Percentiles rank a stretch among this genome's conserved stretches.
Conservation (phyloP, 345 rosid genomes). For the Eucalyptus virginea region DNA sequence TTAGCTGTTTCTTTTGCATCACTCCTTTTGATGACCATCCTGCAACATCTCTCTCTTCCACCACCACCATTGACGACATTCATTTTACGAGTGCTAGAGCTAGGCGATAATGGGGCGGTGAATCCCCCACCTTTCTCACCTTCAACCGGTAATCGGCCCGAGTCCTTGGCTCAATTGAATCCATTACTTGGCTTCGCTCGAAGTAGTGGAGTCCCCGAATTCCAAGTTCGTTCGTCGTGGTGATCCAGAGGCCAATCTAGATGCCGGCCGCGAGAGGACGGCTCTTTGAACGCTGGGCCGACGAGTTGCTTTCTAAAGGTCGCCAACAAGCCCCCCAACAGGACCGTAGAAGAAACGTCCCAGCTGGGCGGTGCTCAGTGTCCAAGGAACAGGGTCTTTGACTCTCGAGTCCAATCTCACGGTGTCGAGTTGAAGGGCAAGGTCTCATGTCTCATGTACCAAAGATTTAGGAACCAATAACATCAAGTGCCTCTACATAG, state of each 20-base stretch:
- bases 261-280: too few relatives aligned
- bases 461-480: too few relatives aligned
- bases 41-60: neutral
- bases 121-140: neutral
- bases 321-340: neutral
- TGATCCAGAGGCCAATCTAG: too few relatives aligned
- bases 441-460: too few relatives aligned
- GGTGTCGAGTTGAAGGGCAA: too few relatives aligned
- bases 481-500: too few relatives aligned
- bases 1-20: neutral
- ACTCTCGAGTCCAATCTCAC: too few relatives aligned
- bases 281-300: neutral
- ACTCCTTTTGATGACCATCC: fast-evolving
- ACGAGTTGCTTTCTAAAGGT: neutral
- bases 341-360: neutral
- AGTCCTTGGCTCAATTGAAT: neutral
- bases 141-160: too few relatives aligned
- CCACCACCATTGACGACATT: neutral
- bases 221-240: neutral
- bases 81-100: neutral
- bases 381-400: too few relatives aligned
- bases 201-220: neutral
- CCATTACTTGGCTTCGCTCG: neutral
- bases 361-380: neutral
- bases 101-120: neutral